Evolutionary conservation across 2,329 filamentous ascomycete genomes (phyloP).

Genomic region (Cercospora canescens): DNA sequence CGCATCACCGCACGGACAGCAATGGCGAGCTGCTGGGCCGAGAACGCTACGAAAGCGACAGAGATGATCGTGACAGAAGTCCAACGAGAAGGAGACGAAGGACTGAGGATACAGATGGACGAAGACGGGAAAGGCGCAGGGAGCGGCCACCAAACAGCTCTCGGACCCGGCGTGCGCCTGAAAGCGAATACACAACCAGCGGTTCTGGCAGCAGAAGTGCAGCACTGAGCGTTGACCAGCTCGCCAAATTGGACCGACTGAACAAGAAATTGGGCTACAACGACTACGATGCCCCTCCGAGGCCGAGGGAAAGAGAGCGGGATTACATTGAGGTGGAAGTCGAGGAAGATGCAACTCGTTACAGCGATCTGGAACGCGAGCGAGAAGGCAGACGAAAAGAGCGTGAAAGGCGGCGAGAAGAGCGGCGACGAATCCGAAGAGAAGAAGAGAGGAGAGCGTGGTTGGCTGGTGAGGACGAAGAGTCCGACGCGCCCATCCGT

Average conservation of each 20-base stretch:
- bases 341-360: slow-evolving; percentile 20
- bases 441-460: slow-evolving; percentile 41
- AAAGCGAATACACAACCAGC: slow-evolving; percentile 14
- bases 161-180: slow-evolving; percentile 7
- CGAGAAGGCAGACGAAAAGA: slow-evolving; percentile 38
- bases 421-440: slow-evolving; percentile 42
- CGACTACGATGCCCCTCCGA: slow-evolving; percentile 50
- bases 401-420: slow-evolving; percentile 28
- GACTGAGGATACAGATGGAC: not conserved
- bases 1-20: slow-evolving; percentile 38
- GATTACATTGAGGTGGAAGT: slow-evolving; percentile 33
- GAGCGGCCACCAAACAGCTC: slow-evolving; percentile 5
- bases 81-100: not conserved
- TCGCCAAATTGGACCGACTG: slow-evolving; percentile 65
- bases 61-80: slow-evolving; percentile 8
- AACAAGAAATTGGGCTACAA: slow-evolving; percentile 57
- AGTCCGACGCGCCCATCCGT: slow-evolving; percentile 28
- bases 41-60: slow-evolving; percentile 14
- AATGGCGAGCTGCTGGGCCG: slow-evolving; percentile 31
- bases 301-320: slow-evolving; percentile 38
- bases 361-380: slow-evolving; percentile 34
- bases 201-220: slow-evolving; percentile 30
- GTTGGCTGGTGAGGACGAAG: slow-evolving; percentile 32
- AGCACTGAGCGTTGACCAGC: slow-evolving; percentile 55
- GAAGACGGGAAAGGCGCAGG: not conserved